Evolutionary conservation across 1,284 basidiomycete species (phyloP), one percentile per base, ranked within the genome.

Genomic region (Chiua sp.): DNA sequence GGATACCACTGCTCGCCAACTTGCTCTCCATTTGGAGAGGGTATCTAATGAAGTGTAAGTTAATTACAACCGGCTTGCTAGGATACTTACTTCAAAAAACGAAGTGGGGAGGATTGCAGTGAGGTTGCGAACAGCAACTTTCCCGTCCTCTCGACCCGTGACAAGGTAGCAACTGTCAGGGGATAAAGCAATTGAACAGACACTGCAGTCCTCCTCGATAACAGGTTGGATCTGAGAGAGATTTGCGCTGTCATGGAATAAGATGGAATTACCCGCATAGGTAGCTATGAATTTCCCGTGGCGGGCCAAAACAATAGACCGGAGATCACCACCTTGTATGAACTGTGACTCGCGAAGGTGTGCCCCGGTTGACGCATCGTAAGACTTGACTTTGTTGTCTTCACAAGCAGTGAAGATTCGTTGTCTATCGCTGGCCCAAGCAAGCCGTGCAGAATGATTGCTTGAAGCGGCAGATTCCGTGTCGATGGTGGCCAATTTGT

Each of bases 161-260:
- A n/a, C 64, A 23, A 65, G 62, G 33, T 55, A 55, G 22, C 22
- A 49, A 5, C 18, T 32, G 0, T 64, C 55, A 3, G 53, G 2
- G 0, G 64, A 65, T 3, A 66, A 32, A 20, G 65, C 37, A 10
- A 65, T 47, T 18, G 46, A 64, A n/a, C 30, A 16, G 3, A 66
- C 51, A 0, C 28, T 26, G 7, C 47, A 13, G 12, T 35, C 30
- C 20, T 37, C 23, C 8, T 15, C 23, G 20, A 64, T 46, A 8
- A 33, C 51, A n/a, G 54, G n/a, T 12, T 56, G 55, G 2, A 56
- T 56, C 23, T 50, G 42, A 2, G 28, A 23, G n/a, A 5, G 7
- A 2, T 51, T 49, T 2, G n/a, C 53, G 1, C 47, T 10, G 15
- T 65, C 59, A 63, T 56, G 67, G 11, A 65, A 62, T 3, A 55